phyloP scores from a whole-genome alignment of 345 rosid genomes.

The Melastoma malabathricum region DNA sequence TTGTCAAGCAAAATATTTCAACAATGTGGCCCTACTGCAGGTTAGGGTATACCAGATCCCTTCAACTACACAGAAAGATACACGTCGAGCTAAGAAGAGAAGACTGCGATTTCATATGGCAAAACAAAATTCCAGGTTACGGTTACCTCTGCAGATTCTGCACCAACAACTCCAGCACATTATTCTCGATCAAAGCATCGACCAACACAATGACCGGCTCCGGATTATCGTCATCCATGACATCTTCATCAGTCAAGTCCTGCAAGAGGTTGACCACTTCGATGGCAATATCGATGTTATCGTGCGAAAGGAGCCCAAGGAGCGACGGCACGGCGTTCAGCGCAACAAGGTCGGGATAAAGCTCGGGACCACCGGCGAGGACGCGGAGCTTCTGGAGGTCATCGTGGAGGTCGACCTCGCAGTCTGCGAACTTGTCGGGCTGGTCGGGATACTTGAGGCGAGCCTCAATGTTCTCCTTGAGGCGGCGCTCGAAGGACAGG shows the following conservation, averaged over 20 bases:
- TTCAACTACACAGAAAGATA: no score
- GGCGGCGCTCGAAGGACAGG: slow-evolving; percentile 92
- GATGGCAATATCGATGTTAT: slow-evolving; percentile 70
- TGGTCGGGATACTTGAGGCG: slow-evolving; percentile 89
- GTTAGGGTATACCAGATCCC: no score
- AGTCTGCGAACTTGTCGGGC: slow-evolving; percentile 82
- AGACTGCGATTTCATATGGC: no score
- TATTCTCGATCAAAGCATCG: slow-evolving; percentile 64
- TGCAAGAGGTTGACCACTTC: slow-evolving; percentile 85
- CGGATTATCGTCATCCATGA: slow-evolving; percentile 60
- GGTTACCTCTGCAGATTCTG: slow-evolving; percentile 76
- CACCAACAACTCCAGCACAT: slow-evolving; percentile 71
- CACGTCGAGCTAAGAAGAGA: no score
- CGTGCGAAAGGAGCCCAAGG: slow-evolving; percentile 73
- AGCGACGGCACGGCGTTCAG: slow-evolving; percentile 67
- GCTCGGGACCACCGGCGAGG: slow-evolving; percentile 88
- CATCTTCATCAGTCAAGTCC: slow-evolving; percentile 89
- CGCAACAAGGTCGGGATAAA: slow-evolving; percentile 73
- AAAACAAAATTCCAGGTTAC: no score
- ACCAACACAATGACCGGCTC: slow-evolving; percentile 67
- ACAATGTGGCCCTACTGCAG: no score
- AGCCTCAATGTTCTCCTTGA: slow-evolving; percentile 90
- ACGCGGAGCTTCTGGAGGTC: slow-evolving; percentile 81
- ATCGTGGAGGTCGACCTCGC: slow-evolving; percentile 76
- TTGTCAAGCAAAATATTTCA: no score